Base-by-base conservation (phyloP, 2,329 filamentous ascomycete genomes). In the Lachnellula subtilissima region DNA sequence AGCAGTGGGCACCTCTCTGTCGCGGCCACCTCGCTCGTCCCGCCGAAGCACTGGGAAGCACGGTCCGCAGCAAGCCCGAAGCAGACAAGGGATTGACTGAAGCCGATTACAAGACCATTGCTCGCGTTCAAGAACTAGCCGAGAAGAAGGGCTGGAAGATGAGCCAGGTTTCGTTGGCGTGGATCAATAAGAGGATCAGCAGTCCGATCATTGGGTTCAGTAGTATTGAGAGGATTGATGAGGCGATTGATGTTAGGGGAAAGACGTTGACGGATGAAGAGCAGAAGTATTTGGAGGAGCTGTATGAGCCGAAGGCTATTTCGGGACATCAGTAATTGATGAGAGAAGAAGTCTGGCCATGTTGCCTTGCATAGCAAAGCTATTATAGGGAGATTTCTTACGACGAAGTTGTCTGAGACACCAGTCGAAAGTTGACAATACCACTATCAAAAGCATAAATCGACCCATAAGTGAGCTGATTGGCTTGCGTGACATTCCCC, bases 151-250 rank as follows among this genome's bases (percentile, higher is more conserved):
- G 74, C 0, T 77, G 79, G 70, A 81, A 74, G 60, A 84, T 84
- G 81, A 78, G 76, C 52, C 77, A 81, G 58, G 76, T 85, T 39
- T 77, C 80, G 3, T 72, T 82, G 54, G 81, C 81, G 6, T 85
- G 82, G 82, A 70, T 71, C 15, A 64, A 78, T 58, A 73, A 74
- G 57, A 71, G 72, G 54, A 72, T 74, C 8, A 70, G 70, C 23
- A 75, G 72, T 58, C 80, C 80, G 0, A 82, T 83, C 62, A 70
- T 82, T 56, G 80, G 81, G 0, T 71, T 83, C 52, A 74, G 70
- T 51, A 80, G 72, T 56, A 72, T 75, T 50, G 72, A 75, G 59
- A 70, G 81, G 39, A 77, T 83, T 47, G 78, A 83, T 50, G 79
- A 83, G 69, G 77, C 78, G 1, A 70, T 80, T 54, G 73, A 71